Conservation (phyloP, 768 basidiomycete genomes). For the Serendipita sp. region DNA sequence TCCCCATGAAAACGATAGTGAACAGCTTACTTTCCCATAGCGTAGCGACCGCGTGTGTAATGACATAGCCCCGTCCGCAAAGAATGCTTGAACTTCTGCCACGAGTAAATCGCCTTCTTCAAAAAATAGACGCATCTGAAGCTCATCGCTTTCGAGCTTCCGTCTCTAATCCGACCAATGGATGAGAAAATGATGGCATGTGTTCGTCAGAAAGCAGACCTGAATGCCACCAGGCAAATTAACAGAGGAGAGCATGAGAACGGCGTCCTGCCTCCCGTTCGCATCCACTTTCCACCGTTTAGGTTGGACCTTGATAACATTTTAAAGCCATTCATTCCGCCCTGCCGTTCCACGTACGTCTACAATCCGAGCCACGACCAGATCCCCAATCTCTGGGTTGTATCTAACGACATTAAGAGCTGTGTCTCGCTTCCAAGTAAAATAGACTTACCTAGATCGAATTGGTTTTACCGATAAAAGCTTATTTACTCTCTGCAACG, state of each 20-base stretch:
- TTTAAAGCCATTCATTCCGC: neutral
- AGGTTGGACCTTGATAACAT: slow-evolving; percentile 27
- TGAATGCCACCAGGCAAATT: slow-evolving; percentile 97
- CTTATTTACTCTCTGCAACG: slow-evolving; percentile 89
- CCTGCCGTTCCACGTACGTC: slow-evolving; percentile 39
- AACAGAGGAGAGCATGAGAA: slow-evolving; percentile 92
- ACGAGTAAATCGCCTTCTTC: slow-evolving; percentile 96
- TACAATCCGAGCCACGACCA: slow-evolving; percentile 90
- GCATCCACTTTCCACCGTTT: slow-evolving; percentile 78
- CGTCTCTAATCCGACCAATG: slow-evolving; percentile 41
- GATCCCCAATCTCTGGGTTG: slow-evolving; percentile 92
- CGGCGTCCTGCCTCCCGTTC: slow-evolving; percentile 83
- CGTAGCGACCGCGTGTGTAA: slow-evolving; percentile 89
- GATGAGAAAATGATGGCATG: too few species aligned
- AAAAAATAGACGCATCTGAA: slow-evolving; percentile 96
- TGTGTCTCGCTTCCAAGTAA: too few species aligned
- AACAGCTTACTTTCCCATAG: slow-evolving; percentile 85
- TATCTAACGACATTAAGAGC: too few species aligned
- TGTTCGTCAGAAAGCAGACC: slow-evolving; percentile 32
- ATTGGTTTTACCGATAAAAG: slow-evolving; percentile 80
- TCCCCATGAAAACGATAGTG: neutral
- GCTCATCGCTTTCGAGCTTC: slow-evolving; percentile 94
- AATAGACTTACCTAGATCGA: slow-evolving; percentile 75
- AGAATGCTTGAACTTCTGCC: slow-evolving; percentile 94
- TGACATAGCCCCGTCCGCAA: slow-evolving; percentile 92